These are phyloP conservation scores for Jacaranda mimosifolia DNA, from an alignment of 257 asterid species.

Conservation along the genomic window DNA sequence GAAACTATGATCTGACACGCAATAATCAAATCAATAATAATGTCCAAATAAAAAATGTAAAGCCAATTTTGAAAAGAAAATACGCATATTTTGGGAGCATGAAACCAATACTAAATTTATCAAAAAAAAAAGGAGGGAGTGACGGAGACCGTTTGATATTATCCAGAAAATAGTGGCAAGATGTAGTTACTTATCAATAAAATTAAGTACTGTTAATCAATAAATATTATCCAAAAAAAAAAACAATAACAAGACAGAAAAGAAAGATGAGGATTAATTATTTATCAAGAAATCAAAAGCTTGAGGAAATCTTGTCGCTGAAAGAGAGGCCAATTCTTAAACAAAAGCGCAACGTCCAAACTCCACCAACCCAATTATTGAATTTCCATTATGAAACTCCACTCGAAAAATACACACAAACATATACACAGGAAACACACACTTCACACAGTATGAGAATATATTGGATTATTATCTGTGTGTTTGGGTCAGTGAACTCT, in stretches of 20 bases:
- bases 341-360: slow-evolving; percentile 17
- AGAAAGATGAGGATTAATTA: background rate
- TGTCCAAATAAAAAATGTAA: too few relatives aligned
- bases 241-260: background rate
- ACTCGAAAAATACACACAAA: background rate
- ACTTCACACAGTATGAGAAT: background rate
- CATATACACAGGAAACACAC: background rate
- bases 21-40: background rate
- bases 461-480: background rate
- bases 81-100: background rate
- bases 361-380: slow-evolving; percentile 30
- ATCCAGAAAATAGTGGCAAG: background rate
- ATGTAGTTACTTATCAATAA: too few relatives aligned
- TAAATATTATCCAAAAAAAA: background rate
- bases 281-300: background rate
- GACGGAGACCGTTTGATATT: too few relatives aligned
- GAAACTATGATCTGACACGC: slow-evolving; percentile 33
- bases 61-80: too few relatives aligned
- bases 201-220: background rate
- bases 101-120: slow-evolving; percentile 6
- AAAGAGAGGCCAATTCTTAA: slow-evolving; percentile 19
- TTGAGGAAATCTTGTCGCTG: background rate
- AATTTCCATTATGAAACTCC: slow-evolving; percentile 8
- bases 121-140: background rate
- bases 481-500: background rate